phyloP scores from a whole-genome alignment of 2,329 filamentous ascomycete species.

The Ramichloridium luteum region DNA sequence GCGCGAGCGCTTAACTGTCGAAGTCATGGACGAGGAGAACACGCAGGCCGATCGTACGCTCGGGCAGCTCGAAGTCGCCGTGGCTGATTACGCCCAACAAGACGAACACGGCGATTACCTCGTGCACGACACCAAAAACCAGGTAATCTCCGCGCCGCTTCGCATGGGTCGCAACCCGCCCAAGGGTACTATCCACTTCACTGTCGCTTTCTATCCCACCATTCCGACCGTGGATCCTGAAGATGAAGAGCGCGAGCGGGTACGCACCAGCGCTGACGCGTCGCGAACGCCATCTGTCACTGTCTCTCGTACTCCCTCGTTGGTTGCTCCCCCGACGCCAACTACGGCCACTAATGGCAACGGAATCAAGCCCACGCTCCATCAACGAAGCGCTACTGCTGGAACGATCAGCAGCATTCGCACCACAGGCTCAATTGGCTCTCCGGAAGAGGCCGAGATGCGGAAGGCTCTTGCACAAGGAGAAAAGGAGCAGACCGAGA shows the following conservation, averaged over 20 bases:
- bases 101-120: constrained; percentile 70
- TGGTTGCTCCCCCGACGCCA: constrained; percentile 2
- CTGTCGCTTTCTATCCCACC: constrained; percentile 79
- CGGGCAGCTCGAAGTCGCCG: constrained; percentile 64
- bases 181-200: constrained; percentile 75
- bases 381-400: constrained; percentile 19
- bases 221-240: constrained; percentile 81
- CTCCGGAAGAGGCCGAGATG: constrained; percentile 27
- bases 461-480: constrained; percentile 36
- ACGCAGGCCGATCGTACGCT: constrained; percentile 83
- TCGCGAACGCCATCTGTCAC: too few species aligned
- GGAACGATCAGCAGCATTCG: constrained; percentile 32
- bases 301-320: background rate
- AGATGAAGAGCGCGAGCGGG: constrained; percentile 54
- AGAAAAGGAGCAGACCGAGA: constrained; percentile 35
- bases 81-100: constrained; percentile 67
- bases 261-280: constrained; percentile 11
- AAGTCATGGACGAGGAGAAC: constrained; percentile 95
- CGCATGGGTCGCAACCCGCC: constrained; percentile 58
- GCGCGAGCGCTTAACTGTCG: constrained; percentile 72
- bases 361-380: constrained; percentile 1
- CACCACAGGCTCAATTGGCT: constrained; percentile 20
- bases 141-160: constrained; percentile 52
- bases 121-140: constrained; percentile 60
- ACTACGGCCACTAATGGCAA: constrained; percentile 1